Base-by-base conservation (phyloP, 1,284 basidiomycete genomes). In the Cryptococcus neoformans region DNA sequence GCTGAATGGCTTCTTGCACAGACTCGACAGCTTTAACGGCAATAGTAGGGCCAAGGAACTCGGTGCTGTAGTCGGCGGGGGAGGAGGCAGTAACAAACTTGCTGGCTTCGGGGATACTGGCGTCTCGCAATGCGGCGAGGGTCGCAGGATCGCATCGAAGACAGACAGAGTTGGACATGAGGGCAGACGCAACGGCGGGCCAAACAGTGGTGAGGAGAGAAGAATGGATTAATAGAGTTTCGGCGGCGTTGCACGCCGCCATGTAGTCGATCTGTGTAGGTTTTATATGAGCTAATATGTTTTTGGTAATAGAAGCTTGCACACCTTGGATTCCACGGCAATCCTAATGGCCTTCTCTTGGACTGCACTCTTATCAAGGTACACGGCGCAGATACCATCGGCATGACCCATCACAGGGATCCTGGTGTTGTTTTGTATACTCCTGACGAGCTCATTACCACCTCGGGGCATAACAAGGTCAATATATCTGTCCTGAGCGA, bases 401-500 rank as follows among this genome's bases (percentile, higher is more conserved):
- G 96, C 95, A 71, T 99, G 96, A 1, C 96, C 96, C 93, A 99
- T 97, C 47, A 99, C 96, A 1, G 96, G 88, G 62, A 99, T 98
- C 55, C 89, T 83, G 0, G 95, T 96, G 61, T 83, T 85, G 59
- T 90, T 87, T 75, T 98, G 91, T 57, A 99, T 97, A 72, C 81
- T 88, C 60, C 81, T 83, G 10, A 99, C 96, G 21, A 99, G 85
- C 66, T 84, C 85, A 68, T 95, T 96, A 68, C 92, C 92, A 12
- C 96, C 96, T 54, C 96, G 82, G 0, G 96, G 96, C 75, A 99
- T 97, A 55, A 99, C 94, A 10, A 99, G 82, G 77, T 99, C 94
- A 68, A 99, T 97, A 76, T 92, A 93, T 52, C 85, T 83, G 72
- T 98, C 94, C 70, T 95, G 83, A 6, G 85, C 81, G 3, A 99